Evolutionary conservation across 1,284 basidiomycete genomes (phyloP).

Genomic region (Moesziomyces parantarcticus): DNA sequence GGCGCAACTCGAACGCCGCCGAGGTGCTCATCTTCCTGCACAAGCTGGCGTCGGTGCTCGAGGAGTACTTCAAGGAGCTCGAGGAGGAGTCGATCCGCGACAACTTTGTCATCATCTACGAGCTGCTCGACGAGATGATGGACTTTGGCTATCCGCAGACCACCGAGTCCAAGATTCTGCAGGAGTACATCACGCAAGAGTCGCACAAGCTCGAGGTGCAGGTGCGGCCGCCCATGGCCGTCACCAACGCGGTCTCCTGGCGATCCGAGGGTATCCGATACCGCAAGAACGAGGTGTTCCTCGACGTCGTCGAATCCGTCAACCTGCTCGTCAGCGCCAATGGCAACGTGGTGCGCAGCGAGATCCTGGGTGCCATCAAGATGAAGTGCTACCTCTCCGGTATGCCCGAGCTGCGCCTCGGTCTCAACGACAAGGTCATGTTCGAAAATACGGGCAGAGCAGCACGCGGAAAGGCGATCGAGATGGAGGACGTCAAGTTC

Average conservation of each 20-base stretch:
- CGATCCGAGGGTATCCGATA: constrained; percentile 97
- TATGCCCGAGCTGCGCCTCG: constrained; percentile 96
- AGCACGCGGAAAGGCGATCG: constrained; percentile 94
- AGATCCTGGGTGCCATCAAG: constrained; percentile 96
- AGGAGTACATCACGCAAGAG: constrained; percentile 99
- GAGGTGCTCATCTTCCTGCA: constrained; percentile 98
- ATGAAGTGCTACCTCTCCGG: constrained; percentile 99
- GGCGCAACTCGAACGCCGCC: constrained; percentile 93
- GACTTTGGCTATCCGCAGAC: constrained; percentile 99
- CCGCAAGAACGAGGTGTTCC: constrained; percentile 98
- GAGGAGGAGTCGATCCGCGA: constrained; percentile 99
- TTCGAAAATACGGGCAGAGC: constrained; percentile 96
- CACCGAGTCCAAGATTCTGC: constrained; percentile 98
- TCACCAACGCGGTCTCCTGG: constrained; percentile 99
- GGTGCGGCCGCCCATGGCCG: constrained; percentile 92
- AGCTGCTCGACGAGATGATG: constrained; percentile 99
- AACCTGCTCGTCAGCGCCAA: constrained; percentile 96
- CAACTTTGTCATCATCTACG: constrained; percentile 95
- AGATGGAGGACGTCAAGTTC: constrained; percentile 99
- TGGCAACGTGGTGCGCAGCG: constrained; percentile 95
- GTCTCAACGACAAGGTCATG: constrained; percentile 99
- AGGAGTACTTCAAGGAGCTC: constrained; percentile 99
- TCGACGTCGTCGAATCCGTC: constrained; percentile 97
- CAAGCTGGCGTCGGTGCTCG: constrained; percentile 79
- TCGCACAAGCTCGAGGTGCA: constrained; percentile 98